Conservation (phyloP, 2,329 filamentous ascomycete genomes). For the Sclerotinia minor region DNA sequence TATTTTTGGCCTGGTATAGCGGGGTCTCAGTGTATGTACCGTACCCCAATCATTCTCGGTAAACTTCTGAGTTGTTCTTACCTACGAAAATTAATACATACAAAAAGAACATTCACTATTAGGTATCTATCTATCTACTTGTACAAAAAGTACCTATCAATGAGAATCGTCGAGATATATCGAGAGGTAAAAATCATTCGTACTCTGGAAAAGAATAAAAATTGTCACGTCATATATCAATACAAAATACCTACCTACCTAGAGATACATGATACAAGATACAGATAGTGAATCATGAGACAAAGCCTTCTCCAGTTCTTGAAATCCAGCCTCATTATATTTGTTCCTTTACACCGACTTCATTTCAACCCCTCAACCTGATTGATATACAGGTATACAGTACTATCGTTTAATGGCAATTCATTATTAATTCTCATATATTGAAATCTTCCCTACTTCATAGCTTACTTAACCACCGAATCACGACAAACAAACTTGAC, state of each 20-base stretch:
- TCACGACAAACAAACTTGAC: background rate
- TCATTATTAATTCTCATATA: background rate
- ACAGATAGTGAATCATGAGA: background rate
- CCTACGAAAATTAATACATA: background rate
- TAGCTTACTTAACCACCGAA: too few relatives aligned
- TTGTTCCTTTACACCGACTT: background rate
- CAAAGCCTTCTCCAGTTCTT: conserved; percentile 3
- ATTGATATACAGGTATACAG: background rate
- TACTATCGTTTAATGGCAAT: background rate
- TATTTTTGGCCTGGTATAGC: too few relatives aligned
- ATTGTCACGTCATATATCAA: conserved; percentile 1
- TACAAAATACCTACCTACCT: background rate
- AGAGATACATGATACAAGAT: background rate
- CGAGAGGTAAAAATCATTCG: background rate
- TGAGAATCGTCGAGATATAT: background rate
- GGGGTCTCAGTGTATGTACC: too few relatives aligned
- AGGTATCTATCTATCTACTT: background rate
- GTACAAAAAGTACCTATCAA: background rate
- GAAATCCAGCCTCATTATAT: conserved; percentile 3
- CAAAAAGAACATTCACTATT: background rate
- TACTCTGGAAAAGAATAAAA: background rate
- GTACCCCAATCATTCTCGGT: too few relatives aligned
- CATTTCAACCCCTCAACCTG: background rate
- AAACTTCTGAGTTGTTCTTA: too few relatives aligned
- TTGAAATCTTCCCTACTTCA: background rate